phyloP scores from a whole-genome alignment of 2,329 filamentous ascomycete species.

The Paecilomyces formosus region DNA sequence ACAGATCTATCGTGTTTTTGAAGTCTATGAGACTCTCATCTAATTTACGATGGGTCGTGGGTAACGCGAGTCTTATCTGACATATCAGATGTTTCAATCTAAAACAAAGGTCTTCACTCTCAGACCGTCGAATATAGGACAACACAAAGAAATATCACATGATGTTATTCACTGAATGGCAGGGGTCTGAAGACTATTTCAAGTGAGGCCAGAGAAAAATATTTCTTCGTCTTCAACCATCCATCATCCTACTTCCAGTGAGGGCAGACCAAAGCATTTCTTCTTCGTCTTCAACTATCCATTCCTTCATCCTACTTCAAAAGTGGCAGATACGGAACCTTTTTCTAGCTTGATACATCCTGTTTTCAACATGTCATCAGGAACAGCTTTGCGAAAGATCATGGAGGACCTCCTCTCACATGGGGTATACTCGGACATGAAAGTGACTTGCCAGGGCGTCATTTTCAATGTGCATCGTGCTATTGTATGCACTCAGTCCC shows the following conservation, averaged over 20 bases:
- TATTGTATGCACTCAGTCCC: slow-evolving; percentile 6
- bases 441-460: slow-evolving; percentile 5
- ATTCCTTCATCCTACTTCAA: not conserved
- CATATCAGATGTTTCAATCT: no score
- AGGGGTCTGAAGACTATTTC: not conserved
- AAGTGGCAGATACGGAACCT: not conserved
- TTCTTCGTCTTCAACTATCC: not conserved
- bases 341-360: not conserved
- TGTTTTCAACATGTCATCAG: not conserved
- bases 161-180: no score
- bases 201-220: not conserved
- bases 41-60: no score
- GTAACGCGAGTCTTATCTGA: no score
- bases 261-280: not conserved
- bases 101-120: no score
- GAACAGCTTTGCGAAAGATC: not conserved
- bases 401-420: not conserved
- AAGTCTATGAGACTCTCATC: no score
- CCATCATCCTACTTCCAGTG: not conserved
- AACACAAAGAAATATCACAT: no score
- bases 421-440: not conserved
- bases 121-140: no score
- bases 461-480: slow-evolving; percentile 7
- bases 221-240: no score
- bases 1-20: no score